Evolutionary conservation across 2,329 filamentous ascomycete genomes (phyloP).

Genomic region (Epichloe glyceriae): DNA sequence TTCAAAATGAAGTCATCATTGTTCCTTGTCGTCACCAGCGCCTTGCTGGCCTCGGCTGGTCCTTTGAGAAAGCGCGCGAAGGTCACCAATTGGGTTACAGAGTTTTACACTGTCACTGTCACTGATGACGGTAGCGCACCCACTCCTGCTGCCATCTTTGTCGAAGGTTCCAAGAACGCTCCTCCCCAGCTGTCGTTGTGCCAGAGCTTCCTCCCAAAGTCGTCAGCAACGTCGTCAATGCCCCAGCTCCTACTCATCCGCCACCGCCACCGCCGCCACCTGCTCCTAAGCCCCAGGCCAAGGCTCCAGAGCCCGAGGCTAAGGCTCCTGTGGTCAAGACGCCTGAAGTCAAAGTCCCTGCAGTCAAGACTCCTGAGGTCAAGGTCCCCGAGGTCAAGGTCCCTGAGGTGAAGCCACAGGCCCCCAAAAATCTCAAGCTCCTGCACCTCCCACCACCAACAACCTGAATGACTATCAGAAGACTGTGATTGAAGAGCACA

Average conservation of each 20-base stretch:
- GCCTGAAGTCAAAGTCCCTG: neutral
- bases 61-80: constrained; percentile 30
- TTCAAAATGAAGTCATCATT: constrained; percentile 35
- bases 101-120: constrained; percentile 32
- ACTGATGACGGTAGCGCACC: constrained; percentile 15
- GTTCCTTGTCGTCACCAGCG: constrained; percentile 31
- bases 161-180: constrained; percentile 6
- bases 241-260: neutral
- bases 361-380: neutral
- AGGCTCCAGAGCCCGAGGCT: neutral
- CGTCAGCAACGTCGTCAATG: neutral
- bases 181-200: neutral
- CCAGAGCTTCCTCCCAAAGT: neutral
- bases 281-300: neutral
- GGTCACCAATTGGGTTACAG: constrained; percentile 27
- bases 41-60: constrained; percentile 31
- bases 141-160: neutral
- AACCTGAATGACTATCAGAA: constrained; percentile 18
- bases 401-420: neutral
- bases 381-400: neutral
- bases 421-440: constrained; percentile 1
- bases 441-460: neutral
- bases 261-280: constrained; percentile 2
- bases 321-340: neutral
- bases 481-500: constrained; percentile 60